Evolutionary conservation across 2,329 filamentous ascomycete species (phyloP), one percentile per base, ranked within the genome.

Genomic region (Epichloe sylvatica): DNA sequence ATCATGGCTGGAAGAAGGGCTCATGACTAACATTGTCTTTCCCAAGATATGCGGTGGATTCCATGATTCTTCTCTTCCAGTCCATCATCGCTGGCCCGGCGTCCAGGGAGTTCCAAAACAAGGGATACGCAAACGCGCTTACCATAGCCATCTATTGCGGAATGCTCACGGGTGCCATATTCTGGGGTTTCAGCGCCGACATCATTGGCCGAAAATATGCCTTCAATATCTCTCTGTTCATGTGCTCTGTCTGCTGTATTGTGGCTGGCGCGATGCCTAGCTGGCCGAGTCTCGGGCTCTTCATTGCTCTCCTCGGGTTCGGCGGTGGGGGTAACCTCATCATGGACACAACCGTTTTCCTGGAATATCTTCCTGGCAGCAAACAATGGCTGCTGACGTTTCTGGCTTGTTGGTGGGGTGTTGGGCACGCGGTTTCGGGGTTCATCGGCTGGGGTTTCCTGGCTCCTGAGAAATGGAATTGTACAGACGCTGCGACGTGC

Each of bases 161-260:
- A 15, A 73, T 73, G 68, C 68, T 73, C 47, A 53, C 68, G 0
- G 76, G 80, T 2, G 80, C 79, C 15, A 60, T 84, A 25, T 84
- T 85, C 64, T 86, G 82, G 81, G 82, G 82, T 2, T 64, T 83
- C 33, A 72, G 72, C 3, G 81, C 80, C 21, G 83, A 86, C 57
- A 72, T 86, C 35, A 80, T 86, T 52, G 83, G 82, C 5, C 72
- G 83, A 41, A 76, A 77, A 53, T 78, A 77, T 55, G 82, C 83
- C 5, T 87, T 86, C 67, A 86, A 86, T 57, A 65, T 77, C 21
- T 80, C 78, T 2, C 68, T 86, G 11, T 73, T 85, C 56, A 69
- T 84, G 50, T 81, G 76, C 57, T 75, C 77, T 4, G 60, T 78
- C n/a, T 58, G 57, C 55, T 70, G 68, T 33, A 77, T 85, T 49